Conservation (phyloP, 805 yeast species). For the Hanseniaspora mollemarum region DNA sequence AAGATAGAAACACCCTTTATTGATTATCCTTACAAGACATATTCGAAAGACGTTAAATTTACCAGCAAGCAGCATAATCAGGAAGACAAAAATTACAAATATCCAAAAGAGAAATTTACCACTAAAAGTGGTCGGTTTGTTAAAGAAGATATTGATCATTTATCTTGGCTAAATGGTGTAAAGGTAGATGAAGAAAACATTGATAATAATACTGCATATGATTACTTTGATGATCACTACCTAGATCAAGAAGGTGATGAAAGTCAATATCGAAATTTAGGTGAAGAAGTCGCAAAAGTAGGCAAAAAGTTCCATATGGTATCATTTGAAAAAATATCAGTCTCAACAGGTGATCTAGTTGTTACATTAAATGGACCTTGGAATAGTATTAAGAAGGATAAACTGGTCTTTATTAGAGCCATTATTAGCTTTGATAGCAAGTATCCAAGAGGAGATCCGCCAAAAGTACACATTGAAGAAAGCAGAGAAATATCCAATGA, state of each 20-base stretch:
- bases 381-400: conserved; percentile 35
- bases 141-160: conserved; percentile 45
- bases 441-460: conserved; percentile 52
- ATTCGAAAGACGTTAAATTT: conserved; percentile 34
- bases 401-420: conserved; percentile 53
- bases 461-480: conserved; percentile 61
- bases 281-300: conserved; percentile 81
- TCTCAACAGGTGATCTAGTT: conserved; percentile 68
- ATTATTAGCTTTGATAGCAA: conserved; percentile 56
- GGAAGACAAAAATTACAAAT: conserved; percentile 23
- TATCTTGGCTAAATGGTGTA: conserved; percentile 91
- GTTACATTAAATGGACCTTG: conserved; percentile 76
- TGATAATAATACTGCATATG: conserved; percentile 15
- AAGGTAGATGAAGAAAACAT: conserved; percentile 37
- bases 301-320: conserved; percentile 84
- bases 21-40: conserved; percentile 39
- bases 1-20: conserved; percentile 32
- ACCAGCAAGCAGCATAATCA: conserved; percentile 27
- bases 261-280: conserved; percentile 50
- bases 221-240: conserved; percentile 28
- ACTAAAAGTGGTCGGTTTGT: conserved; percentile 24
- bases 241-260: conserved; percentile 25
- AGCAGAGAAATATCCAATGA: conserved; percentile 52
- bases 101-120: conserved; percentile 31
- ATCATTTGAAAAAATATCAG: conserved; percentile 75